These are phyloP conservation scores for Coix lacrymajobi DNA, from an alignment of 176 grass and related monocot genomes.

Conservation along the genomic window DNA sequence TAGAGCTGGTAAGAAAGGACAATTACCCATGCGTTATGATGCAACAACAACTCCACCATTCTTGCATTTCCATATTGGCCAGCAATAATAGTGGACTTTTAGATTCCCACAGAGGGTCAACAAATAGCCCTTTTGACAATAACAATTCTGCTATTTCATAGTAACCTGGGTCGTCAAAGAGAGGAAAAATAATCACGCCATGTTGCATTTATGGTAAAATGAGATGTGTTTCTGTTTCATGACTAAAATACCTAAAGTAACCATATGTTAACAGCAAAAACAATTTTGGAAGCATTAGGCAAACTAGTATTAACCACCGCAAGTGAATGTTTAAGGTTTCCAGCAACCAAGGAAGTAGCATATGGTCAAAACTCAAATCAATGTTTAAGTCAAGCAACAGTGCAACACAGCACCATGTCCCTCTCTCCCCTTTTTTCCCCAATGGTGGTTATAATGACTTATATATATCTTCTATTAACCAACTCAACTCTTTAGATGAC, in stretches of 20 bases:
- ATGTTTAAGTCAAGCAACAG: background rate
- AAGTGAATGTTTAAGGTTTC: background rate
- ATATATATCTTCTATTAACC: background rate
- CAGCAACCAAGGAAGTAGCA: background rate
- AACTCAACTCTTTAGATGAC: background rate
- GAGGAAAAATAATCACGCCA: background rate
- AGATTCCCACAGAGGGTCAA: background rate
- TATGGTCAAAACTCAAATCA: background rate
- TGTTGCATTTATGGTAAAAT: background rate
- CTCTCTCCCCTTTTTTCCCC: background rate
- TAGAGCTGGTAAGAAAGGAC: background rate
- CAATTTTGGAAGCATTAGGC: no score
- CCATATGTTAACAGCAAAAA: no score
- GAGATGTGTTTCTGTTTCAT: background rate
- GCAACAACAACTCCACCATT: conserved; percentile 10
- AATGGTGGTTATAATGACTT: no score
- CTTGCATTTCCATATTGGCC: background rate
- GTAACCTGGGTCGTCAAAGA: background rate
- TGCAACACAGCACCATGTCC: background rate
- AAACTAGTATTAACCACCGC: background rate
- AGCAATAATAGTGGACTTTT: conserved; percentile 19
- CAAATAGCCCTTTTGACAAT: background rate
- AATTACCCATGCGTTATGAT: background rate
- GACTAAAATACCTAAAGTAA: background rate
- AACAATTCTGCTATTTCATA: background rate